Evolutionary conservation across 2,329 filamentous ascomycete species (phyloP), one percentile per base, ranked within the genome.

Genomic region (Epichloe sibirici): DNA sequence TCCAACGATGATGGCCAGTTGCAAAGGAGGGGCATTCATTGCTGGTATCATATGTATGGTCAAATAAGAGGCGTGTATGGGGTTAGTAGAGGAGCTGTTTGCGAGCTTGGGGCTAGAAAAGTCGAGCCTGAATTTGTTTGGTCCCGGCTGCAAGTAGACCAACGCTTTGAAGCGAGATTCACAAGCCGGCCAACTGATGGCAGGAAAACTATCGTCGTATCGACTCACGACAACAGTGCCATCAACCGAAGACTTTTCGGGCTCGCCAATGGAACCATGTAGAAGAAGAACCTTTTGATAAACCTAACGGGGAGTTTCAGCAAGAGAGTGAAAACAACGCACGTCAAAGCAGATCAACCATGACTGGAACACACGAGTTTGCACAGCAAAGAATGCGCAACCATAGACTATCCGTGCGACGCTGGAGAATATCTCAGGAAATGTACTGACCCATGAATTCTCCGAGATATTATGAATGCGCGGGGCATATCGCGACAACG

Each of bases 141-240:
- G 87, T 0, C 93, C 93, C 4, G 93, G 90, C 57, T 86, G 82
- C n/a, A 98, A 79, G 67, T 95, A 89, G 9, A 96, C 78, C 34
- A 97, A 74, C 5, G 86, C 86, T 71, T 97, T 97, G 76, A 96
- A 97, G 66, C 90, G 83, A 3, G 88, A 94, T 57, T 89, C 85
- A 64, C 77, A 85, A 11, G 96, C 91, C 1, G 90, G 91, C 90
- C 91, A 97, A 59, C 76, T 78, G 12, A 83, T 86, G 0, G 87
- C 73, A 6, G 91, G 90, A 65, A 96, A 95, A 56, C 74, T 82
- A 66, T 95, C 89, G 67, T 95, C 87, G 59, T 90, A 79, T 62
- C 93, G 86, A 62, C 78, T 85, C 56, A 96, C 79, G 3, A 83
- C 89, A 49, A 97, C 63, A 34, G 73, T 85, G 58, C 93, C 93